A percentile compares a stretch with the other conserved stretches of the same genome.
Conservation (phyloP, 495 filamentous ascomycete genomes). For the Cenococcum geophilum region DNA sequence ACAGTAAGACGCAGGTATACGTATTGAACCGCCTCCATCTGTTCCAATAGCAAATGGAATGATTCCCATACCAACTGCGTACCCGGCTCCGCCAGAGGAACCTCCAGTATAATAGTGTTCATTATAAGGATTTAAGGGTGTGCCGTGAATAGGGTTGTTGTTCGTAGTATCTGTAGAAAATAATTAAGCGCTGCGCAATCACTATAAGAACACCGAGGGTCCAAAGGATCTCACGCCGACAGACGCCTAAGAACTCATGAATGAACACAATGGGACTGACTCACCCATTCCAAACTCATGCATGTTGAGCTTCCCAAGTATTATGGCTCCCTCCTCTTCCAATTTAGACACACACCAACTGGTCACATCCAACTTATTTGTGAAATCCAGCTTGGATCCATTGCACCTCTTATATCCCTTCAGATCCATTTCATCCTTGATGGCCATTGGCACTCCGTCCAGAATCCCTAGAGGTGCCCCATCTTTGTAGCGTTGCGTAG, state of each 20-base stretch:
- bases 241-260: background rate
- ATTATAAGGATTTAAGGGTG: conserved; percentile 80
- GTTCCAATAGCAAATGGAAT: conserved; percentile 77
- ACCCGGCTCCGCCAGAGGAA: conserved; percentile 78
- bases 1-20: conserved; percentile 76
- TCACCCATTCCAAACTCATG: conserved; percentile 76
- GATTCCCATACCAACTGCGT: conserved; percentile 67
- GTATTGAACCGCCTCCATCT: conserved; percentile 81
- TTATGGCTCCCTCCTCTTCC: conserved; percentile 70
- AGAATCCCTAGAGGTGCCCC: conserved; percentile 59
- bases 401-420: conserved; percentile 61
- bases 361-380: conserved; percentile 48
- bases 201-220: background rate
- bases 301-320: conserved; percentile 85
- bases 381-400: conserved; percentile 46
- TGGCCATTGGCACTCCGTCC: conserved; percentile 79
- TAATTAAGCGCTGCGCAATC: background rate
- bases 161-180: conserved; percentile 61
- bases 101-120: conserved; percentile 77
- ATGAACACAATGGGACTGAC: conserved; percentile 15
- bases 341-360: conserved; percentile 72
- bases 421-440: conserved; percentile 81
- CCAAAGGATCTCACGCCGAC: too few relatives aligned
- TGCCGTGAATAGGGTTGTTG: conserved; percentile 75
- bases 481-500: conserved; percentile 60